These are phyloP conservation scores for Solidago caesia DNA, from an alignment of 129 eudicot species.

Conservation along the genomic window DNA sequence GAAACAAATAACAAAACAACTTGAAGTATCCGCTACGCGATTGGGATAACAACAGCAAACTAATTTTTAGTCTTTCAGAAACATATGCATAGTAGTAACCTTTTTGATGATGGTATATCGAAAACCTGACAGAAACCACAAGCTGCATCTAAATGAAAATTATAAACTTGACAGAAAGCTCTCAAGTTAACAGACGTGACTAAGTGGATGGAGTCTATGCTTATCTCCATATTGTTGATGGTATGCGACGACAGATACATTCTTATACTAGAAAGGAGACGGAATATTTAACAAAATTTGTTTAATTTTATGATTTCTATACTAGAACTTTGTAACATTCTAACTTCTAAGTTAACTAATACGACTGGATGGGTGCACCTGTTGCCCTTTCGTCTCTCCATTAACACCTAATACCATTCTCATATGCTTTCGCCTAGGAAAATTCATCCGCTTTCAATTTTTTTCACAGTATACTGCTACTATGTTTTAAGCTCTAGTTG, in stretches of 20 bases:
- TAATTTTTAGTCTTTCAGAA: background rate
- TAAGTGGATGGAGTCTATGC: background rate
- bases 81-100: background rate
- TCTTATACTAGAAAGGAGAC: constrained; percentile 2
- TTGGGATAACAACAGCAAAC: too few relatives aligned
- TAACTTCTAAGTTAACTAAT: background rate
- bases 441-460: background rate
- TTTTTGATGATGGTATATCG: too few relatives aligned
- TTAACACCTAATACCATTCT: background rate
- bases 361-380: background rate
- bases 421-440: background rate
- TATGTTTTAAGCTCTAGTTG: background rate
- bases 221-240: too few relatives aligned
- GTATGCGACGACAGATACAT: too few relatives aligned
- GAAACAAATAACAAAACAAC: too few relatives aligned
- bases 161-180: background rate
- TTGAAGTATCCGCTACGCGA: too few relatives aligned
- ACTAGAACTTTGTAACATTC: background rate
- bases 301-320: background rate
- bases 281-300: too few relatives aligned
- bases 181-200: background rate
- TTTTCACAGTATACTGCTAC: background rate
- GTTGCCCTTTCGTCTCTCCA: background rate
- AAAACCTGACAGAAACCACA: background rate
- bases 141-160: constrained; percentile 1